Evolutionary conservation across 2,329 filamentous ascomycete species (phyloP).

Genomic region (Calonectria henricotiae): DNA sequence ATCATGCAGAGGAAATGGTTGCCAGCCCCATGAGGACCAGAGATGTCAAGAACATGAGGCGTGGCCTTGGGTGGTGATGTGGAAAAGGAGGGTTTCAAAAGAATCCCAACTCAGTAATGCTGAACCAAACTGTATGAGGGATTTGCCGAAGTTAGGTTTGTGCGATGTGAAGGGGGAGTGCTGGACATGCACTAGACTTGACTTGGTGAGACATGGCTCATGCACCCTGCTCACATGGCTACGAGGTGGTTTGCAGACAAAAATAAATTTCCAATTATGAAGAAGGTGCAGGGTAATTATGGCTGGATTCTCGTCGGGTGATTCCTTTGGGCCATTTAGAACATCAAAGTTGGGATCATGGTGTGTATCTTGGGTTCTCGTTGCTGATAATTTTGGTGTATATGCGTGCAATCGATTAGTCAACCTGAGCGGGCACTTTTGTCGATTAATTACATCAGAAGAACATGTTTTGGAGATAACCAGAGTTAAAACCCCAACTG

Average conservation of each 20-base stretch:
- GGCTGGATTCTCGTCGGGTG: not conserved
- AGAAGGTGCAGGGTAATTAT: conserved; percentile 5
- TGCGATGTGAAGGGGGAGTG: not conserved
- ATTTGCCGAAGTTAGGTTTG: not conserved
- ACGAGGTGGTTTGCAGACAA: not conserved
- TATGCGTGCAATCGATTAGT: no score
- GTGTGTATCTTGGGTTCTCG: not conserved
- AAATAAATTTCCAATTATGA: not conserved
- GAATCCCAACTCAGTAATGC: not conserved
- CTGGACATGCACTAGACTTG: not conserved
- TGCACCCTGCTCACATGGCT: not conserved
- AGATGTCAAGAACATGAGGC: not conserved
- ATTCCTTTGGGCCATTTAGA: not conserved
- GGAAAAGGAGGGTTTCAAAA: no score
- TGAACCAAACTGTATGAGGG: no score
- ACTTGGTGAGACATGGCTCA: not conserved
- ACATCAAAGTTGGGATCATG: no score
- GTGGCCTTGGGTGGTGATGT: not conserved
- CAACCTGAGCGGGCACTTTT: no score
- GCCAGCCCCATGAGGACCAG: no score
- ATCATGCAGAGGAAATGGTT: no score
- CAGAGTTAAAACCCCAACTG: no score
- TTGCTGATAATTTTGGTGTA: no score
- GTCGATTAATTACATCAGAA: no score
- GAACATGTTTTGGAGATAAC: no score